phyloP scores from a whole-genome alignment of 148 eudicot species.

The Nepenthes gracilis region DNA sequence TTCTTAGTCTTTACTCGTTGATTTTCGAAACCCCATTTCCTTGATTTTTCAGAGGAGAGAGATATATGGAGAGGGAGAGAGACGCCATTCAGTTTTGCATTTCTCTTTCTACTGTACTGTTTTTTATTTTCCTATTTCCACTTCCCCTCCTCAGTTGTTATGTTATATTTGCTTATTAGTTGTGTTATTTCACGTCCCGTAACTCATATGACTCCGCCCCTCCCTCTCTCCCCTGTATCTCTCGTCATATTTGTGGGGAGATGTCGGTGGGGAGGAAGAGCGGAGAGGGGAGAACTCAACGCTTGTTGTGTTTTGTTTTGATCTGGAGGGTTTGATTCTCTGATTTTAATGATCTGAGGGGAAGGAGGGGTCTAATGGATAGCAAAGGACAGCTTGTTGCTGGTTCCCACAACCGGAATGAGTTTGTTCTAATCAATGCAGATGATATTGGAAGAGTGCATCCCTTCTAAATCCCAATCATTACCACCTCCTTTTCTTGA shows the following conservation, averaged over 20 bases:
- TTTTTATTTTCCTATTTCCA: not conserved
- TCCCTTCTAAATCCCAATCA: not conserved
- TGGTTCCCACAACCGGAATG: slow-evolving; percentile 42
- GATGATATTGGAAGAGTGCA: slow-evolving; percentile 32
- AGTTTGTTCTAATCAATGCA: slow-evolving; percentile 40
- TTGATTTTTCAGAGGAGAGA: no score
- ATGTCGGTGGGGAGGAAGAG: no score
- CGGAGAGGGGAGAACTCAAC: no score
- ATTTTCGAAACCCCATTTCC: no score
- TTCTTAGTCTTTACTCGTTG: slow-evolving; percentile 4
- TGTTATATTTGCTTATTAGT: no score
- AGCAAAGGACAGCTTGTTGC: slow-evolving; percentile 36
- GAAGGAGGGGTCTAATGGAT: slow-evolving; percentile 20
- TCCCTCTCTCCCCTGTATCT: no score
- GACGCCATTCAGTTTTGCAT: slow-evolving; percentile 1
- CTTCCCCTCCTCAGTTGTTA: no score
- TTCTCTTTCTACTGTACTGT: not conserved
- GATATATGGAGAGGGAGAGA: slow-evolving; percentile 3
- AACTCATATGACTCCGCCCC: no score
- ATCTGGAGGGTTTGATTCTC: not conserved
- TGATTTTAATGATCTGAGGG: slow-evolving; percentile 3
- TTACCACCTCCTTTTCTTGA: no score
- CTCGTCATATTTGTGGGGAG: no score
- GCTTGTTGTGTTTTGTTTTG: not conserved
- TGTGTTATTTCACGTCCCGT: no score